Evolutionary conservation across 2,329 filamentous ascomycete genomes (phyloP), one percentile per base, ranked within the genome.

Genomic region (Cryphonectria nitschkei): DNA sequence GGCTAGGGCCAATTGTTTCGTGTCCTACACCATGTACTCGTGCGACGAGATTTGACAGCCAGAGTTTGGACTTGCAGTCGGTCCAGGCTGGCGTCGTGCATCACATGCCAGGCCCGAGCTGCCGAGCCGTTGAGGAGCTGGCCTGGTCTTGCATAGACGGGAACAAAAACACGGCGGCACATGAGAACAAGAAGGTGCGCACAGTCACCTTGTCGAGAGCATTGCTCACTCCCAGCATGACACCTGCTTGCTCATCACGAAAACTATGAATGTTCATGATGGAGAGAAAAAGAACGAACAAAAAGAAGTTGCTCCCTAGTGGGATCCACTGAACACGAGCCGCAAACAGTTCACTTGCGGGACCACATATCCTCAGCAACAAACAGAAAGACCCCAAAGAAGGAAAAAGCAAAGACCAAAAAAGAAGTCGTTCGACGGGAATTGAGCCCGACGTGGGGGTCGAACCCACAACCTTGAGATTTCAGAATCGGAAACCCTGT

Each of bases 401-500:
- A 6, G 39, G 14, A 62, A 13, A 60, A 34, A 39, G 26, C 26
- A 26, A 61, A 14, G 22, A 61, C 58, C 19, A 65, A 39, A 50
- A 62, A 72, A 22, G 32, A 52, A 65, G 46, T 65, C 43, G 1
- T 50, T 9, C n/a, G 64, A 56, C 64, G 64, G 64, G 64, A 66
- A 66, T 66, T 66, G 46, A 66, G 64, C 64, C 64, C 64, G 64
- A 66, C 64, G 64, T 66, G 64, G 64, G 64, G 64, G 64, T 66
- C 64, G 64, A 66, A 66, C 64, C 65, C 65, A 67, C 65, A 67
- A 46, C 65, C 65, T 67, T 67, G 37, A 67, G 65, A 67, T 67
- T 67, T 46, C 52, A 46, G 54, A 67, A 46, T 61, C 65, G 34
- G n/a, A 58, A 41, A 58, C 37, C 11, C 37, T 37, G 32, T 87